A percentile compares a stretch with the other conserved stretches of the same genome.
Evolutionary conservation across 345 rosid genomes (phyloP).

Genomic region (Salix purpurea): DNA sequence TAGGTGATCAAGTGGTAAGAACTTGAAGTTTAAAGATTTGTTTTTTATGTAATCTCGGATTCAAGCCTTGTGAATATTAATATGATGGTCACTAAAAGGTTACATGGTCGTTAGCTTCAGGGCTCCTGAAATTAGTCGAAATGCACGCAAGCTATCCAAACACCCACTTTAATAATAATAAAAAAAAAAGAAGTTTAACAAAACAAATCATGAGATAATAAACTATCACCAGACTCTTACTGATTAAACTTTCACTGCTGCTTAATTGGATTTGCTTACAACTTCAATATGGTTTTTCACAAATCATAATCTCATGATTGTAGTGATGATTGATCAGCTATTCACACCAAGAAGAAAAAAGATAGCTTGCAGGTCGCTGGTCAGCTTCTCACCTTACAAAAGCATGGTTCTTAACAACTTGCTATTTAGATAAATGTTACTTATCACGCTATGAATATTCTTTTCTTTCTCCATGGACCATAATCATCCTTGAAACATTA

Average conservation of each 20-base stretch:
- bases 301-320: not conserved
- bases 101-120: no score
- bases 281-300: constrained; percentile 5
- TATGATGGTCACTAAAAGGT: fast-evolving
- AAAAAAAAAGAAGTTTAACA: no score
- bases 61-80: fast-evolving
- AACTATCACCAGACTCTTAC: no score
- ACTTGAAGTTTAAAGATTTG: no score
- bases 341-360: constrained; percentile 4
- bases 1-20: no score
- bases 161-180: no score
- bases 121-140: fast-evolving
- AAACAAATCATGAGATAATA: no score
- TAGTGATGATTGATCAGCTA: not conserved
- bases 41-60: fast-evolving
- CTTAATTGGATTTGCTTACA: not conserved
- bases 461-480: no score
- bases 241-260: no score
- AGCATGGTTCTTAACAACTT: not conserved
- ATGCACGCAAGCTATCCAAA: fast-evolving
- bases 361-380: constrained; percentile 15
- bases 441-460: not conserved
- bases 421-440: not conserved
- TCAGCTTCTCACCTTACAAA: constrained; percentile 27
- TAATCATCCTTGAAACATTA: no score